These are phyloP conservation scores for Malus domestica DNA, from an alignment of 306 rosid genomes.

Conservation along the genomic window ASM211411v1 NC_041798.1:37076501-37077000, in stretches of 20 bases:
- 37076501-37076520: neutral
- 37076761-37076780: neutral
- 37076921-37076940: neutral
- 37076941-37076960: neutral
- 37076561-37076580: neutral
- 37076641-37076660: neutral
- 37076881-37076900: neutral
- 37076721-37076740: neutral
- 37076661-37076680: neutral
- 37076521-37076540: neutral
- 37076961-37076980: neutral
- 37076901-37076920: neutral
- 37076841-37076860: neutral
- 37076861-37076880: neutral
- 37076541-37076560: neutral
- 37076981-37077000: neutral
- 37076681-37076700: neutral
- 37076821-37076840: neutral
- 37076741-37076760: too few species aligned
- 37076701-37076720: constrained; percentile 2
- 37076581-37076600: neutral
- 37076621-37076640: neutral
- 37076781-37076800: neutral
- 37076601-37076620: neutral
- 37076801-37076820: neutral